These are phyloP conservation scores for Kappamyces sp. DNA, from an alignment of 192 early-diverging fungal species.

Conservation along the genomic window DNA sequence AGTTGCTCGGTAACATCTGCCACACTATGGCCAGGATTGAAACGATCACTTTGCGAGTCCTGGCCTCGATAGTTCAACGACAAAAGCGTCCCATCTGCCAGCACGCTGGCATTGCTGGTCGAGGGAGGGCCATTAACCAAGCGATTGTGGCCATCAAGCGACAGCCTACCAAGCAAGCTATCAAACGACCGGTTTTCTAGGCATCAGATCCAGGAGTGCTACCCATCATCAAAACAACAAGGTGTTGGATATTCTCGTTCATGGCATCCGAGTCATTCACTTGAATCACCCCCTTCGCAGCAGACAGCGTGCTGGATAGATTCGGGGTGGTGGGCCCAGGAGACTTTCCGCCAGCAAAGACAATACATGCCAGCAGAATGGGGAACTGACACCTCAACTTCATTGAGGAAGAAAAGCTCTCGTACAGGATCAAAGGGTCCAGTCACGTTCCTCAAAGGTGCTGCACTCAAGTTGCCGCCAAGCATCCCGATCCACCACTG, in stretches of 20 bases:
- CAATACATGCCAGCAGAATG: too few species aligned
- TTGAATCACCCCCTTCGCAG: too few species aligned
- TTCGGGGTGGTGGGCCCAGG: too few species aligned
- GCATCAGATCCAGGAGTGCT: too few species aligned
- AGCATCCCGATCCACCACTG: too few species aligned
- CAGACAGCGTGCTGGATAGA: too few species aligned
- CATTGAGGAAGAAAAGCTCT: too few species aligned
- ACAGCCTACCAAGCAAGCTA: slow-evolving; percentile 15
- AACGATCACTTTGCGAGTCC: not conserved
- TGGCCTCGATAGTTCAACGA: not conserved
- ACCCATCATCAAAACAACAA: slow-evolving; percentile 23
- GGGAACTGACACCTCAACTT: too few species aligned
- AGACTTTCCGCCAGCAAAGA: too few species aligned
- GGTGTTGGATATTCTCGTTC: not conserved
- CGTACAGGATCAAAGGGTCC: too few species aligned
- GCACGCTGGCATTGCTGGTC: slow-evolving; percentile 3
- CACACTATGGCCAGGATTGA: slow-evolving; percentile 18
- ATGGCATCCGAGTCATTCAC: slow-evolving; percentile 9
- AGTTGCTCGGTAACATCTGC: slow-evolving; percentile 6
- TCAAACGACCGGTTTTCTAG: slow-evolving; percentile 33
- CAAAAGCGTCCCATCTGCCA: not conserved
- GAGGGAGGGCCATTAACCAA: slow-evolving; percentile 5
- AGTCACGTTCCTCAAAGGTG: too few species aligned
- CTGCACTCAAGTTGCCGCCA: too few species aligned
- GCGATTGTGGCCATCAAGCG: not conserved